Percentiles rank a stretch among this genome's conserved stretches.
phyloP scores from a whole-genome alignment of 495 filamentous ascomycete species.

The Xylaria flabelliformis region DNA sequence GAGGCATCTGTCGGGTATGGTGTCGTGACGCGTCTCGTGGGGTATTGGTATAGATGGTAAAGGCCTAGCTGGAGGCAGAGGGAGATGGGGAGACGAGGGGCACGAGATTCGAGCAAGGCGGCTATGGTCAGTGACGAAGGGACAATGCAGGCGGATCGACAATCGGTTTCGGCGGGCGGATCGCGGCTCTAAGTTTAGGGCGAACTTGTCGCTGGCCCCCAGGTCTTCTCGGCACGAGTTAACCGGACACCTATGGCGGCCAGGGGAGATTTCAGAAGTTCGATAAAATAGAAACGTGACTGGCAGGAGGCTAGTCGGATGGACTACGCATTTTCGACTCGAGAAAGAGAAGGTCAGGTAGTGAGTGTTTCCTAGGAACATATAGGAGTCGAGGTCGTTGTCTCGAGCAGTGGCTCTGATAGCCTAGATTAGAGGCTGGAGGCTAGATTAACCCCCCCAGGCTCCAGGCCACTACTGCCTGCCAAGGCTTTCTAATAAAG shows the following conservation, averaged over 20 bases:
- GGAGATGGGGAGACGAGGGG: neutral
- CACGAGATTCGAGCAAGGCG: conserved; percentile 25
- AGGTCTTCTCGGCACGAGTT: neutral
- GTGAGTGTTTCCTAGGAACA: neutral
- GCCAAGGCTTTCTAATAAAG: neutral
- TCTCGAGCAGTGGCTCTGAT: neutral
- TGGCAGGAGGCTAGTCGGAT: neutral
- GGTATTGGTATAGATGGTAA: neutral
- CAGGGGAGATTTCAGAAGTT: neutral
- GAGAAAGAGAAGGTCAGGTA: neutral
- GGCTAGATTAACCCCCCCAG: neutral
- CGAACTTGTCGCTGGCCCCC: conserved; percentile 5
- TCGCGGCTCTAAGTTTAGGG: conserved; percentile 14
- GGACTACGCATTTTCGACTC: neutral
- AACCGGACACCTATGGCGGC: neutral
- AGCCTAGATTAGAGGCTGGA: neutral
- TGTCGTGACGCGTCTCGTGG: neutral
- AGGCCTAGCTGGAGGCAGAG: neutral
- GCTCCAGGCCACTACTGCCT: neutral
- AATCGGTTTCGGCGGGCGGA: conserved; percentile 31
- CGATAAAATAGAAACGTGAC: neutral
- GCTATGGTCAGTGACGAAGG: neutral
- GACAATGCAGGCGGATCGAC: conserved; percentile 3
- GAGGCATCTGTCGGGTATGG: conserved; percentile 33
- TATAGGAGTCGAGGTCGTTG: conserved; percentile 1